Percentiles rank a stretch among this genome's conserved stretches.
Evolutionary conservation across 2,329 filamentous ascomycete genomes (phyloP).

Genomic region (Neoascochyta sp.): DNA sequence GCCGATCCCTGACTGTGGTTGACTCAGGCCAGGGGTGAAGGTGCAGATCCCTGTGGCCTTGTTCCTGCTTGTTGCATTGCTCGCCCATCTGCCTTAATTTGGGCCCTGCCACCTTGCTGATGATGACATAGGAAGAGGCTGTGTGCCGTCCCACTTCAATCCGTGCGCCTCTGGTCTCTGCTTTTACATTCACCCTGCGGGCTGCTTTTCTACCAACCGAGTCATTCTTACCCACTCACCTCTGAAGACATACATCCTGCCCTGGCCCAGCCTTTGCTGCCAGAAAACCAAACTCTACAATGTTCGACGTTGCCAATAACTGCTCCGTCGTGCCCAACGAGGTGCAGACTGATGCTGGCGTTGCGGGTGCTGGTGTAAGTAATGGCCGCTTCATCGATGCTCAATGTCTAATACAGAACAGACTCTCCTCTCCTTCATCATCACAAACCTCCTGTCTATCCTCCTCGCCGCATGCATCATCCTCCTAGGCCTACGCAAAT

Average conservation of each 20-base stretch:
- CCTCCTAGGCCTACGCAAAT: slow-evolving; percentile 50
- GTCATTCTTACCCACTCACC: background rate
- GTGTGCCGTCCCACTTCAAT: slow-evolving; percentile 14
- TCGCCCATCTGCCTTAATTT: slow-evolving; percentile 18
- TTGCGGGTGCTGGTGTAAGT: slow-evolving; percentile 56
- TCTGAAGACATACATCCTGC: too few species aligned
- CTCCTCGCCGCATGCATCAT: slow-evolving; percentile 56
- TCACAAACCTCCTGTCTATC: slow-evolving; percentile 58
- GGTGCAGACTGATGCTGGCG: slow-evolving; percentile 53
- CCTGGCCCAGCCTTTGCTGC: too few species aligned
- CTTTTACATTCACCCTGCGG: slow-evolving; percentile 1
- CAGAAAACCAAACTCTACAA: background rate
- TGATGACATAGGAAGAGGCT: slow-evolving; percentile 23
- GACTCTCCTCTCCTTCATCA: slow-evolving; percentile 63
- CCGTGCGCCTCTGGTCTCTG: too few species aligned
- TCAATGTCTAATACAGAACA: slow-evolving; percentile 1
- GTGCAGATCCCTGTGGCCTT: slow-evolving; percentile 3
- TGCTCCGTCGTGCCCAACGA: slow-evolving; percentile 46
- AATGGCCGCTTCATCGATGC: background rate
- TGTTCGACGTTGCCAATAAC: slow-evolving; percentile 20
- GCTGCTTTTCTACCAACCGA: slow-evolving; percentile 1
- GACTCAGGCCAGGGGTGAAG: too few species aligned
- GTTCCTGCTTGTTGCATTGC: slow-evolving; percentile 14
- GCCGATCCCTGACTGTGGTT: slow-evolving; percentile 8
- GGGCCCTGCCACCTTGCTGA: slow-evolving; percentile 12